Base-by-base conservation (phyloP, 2,329 filamentous ascomycete species). In the Monosporascus ibericus region DNA sequence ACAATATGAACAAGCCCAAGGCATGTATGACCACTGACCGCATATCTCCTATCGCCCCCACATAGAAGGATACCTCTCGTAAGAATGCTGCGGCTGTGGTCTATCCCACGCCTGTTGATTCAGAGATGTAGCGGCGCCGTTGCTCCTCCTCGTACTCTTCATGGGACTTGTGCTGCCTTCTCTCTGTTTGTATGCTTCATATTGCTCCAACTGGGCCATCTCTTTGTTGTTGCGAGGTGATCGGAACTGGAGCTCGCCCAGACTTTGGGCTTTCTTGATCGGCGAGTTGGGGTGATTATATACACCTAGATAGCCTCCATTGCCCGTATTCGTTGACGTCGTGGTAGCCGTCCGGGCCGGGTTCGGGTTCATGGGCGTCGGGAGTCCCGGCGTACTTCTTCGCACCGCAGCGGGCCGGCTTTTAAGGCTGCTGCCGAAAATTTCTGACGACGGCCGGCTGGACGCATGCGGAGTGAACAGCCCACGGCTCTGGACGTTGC, bases 261-360 rank as follows among this genome's bases (percentile, higher is more conserved):
- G 61, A 75, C 83, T 83, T 15, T 75, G 75, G 2, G 88, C 79
- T 67, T 95, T 96, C 62, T 90, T 87, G 14, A 97, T 70, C 0
- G 92, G 92, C 11, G 90, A 95, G 40, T 86, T 87, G 6, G 85
- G 84, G 67, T 95, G 90, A 6, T 80, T 86, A 68, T 85, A 91
- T 1, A 95, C 79, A 15, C 92, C 91, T 48, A 96, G 74, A 65
- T 80, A 92, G 2, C 92, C 90, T 17, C 90, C 90, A 53, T 65
- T 67, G 6, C 64, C 63, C 9, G 57, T 58, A 20, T 56, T 58
- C 6, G 60, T 63, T 27, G 60, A 53, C 27, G 58, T 55, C 5
- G 63, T 59, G 15, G 59, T 47, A 20, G 55, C 53, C 6, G 60
- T 42, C 50, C 56, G 59, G 34, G 59, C 60, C 38, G 59, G 52